These are phyloP conservation scores for Boletus pseudo-olivaceus DNA, from an alignment of 768 basidiomycete genomes.

Conservation along the genomic window DNA sequence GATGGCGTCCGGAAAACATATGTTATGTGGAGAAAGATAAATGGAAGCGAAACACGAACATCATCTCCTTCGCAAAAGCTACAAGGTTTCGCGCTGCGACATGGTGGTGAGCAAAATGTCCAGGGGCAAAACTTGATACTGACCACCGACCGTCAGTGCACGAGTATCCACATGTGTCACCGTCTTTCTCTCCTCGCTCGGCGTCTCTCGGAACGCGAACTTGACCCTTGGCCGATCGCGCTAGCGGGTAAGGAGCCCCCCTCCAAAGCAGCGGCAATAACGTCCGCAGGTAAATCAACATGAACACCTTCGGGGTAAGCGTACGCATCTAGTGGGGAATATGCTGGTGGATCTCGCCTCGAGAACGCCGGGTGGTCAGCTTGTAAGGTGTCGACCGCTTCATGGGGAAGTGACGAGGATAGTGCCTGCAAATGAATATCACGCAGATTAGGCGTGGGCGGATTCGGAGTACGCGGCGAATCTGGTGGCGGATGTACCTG, in stretches of 20 bases:
- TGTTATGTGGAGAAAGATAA: conserved; percentile 15
- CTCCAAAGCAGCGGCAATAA: conserved; percentile 87
- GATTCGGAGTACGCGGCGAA: conserved; percentile 74
- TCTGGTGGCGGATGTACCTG: conserved; percentile 78
- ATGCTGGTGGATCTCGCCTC: conserved; percentile 76
- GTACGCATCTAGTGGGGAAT: conserved; percentile 85
- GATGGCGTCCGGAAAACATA: conserved; percentile 24
- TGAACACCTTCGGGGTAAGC: conserved; percentile 87
- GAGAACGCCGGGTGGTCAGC: conserved; percentile 33
- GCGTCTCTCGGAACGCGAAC: conserved; percentile 53
- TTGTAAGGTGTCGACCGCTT: conserved; percentile 27
- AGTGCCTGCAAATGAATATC: conserved; percentile 78
- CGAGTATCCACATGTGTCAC: conserved; percentile 11
- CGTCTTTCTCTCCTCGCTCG: conserved; percentile 51
- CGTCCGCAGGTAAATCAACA: conserved; percentile 87
- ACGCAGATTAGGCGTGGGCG: conserved; percentile 78
- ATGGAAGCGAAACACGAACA: conserved; percentile 25
- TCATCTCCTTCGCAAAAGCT: conserved; percentile 14
- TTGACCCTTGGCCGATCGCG: conserved; percentile 48
- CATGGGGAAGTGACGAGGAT: conserved; percentile 17
- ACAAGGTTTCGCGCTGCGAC: conserved; percentile 22
- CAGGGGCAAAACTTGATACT: conserved; percentile 2
- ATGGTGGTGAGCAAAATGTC: conserved; percentile 1
- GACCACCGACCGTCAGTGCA: conserved; percentile 11
- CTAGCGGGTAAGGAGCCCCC: conserved; percentile 60